phyloP scores from a whole-genome alignment of 352 stramenopile species.

The Globisporangium sylvaticum region DNA sequence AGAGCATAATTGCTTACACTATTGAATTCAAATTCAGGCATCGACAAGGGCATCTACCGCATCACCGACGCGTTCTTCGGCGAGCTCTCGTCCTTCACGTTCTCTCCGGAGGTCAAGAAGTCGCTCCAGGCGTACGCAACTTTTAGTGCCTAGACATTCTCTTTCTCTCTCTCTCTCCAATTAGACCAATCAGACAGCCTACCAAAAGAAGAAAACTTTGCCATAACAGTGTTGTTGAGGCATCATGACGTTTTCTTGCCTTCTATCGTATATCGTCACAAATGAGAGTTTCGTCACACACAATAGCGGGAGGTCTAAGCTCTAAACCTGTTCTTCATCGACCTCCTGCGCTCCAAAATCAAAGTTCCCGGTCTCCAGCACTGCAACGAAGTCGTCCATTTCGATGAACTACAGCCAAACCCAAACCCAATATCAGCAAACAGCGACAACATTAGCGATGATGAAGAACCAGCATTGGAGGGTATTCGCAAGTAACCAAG shows the following conservation, averaged over 20 bases:
- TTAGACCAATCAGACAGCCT: neutral
- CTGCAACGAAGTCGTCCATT: slow-evolving; percentile 44
- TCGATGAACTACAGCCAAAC: slow-evolving; percentile 20
- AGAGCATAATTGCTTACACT: neutral
- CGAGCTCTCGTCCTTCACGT: slow-evolving; percentile 54
- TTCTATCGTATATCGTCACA: neutral
- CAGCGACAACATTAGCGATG: neutral
- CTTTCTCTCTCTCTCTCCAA: neutral
- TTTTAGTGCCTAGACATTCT: slow-evolving; percentile 35
- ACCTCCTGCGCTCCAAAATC: slow-evolving; percentile 26
- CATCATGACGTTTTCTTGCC: neutral
- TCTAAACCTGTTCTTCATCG: slow-evolving; percentile 2
- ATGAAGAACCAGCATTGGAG: too few relatives aligned
- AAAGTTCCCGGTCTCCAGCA: slow-evolving; percentile 36
- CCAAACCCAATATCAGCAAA: neutral
- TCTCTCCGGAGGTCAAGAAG: slow-evolving; percentile 43
- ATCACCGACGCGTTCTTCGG: slow-evolving; percentile 66
- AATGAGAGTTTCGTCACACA: too few relatives aligned
- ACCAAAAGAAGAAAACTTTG: neutral
- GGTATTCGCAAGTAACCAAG: too few relatives aligned
- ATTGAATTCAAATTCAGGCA: slow-evolving; percentile 26
- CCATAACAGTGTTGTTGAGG: neutral
- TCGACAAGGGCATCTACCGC: slow-evolving; percentile 78
- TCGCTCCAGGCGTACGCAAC: slow-evolving; percentile 41
- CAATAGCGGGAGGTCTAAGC: neutral